These are phyloP conservation scores for Pharus latifolius DNA, from an alignment of 176 grass and related monocot species.

Conservation along the genomic window DNA sequence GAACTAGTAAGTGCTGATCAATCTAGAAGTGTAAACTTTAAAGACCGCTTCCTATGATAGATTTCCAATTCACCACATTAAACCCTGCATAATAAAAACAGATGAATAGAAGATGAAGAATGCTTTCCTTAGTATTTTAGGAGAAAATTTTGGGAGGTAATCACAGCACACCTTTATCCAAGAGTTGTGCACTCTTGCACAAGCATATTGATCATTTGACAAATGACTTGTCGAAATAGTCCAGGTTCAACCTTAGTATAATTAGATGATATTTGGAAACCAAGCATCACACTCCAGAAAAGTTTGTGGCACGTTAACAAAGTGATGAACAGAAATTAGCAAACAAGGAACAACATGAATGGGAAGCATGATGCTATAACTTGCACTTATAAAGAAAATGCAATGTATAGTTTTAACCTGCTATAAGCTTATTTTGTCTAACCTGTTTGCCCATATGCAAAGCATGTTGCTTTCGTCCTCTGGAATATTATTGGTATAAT, in stretches of 20 bases:
- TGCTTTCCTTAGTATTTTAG: not conserved
- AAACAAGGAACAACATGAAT: not conserved
- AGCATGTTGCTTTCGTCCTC: conserved; percentile 97
- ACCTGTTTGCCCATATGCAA: conserved; percentile 99
- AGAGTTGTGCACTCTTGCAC: not conserved
- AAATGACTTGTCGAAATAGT: not conserved
- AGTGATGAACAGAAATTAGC: not conserved
- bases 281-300: not conserved
- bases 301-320: not conserved
- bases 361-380: not conserved
- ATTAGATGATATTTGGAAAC: not conserved
- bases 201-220: not conserved
- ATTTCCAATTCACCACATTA: conserved; percentile 2
- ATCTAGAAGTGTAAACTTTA: not conserved
- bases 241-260: not conserved
- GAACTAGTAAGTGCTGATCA: not conserved
- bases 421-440: not conserved
- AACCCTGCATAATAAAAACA: not conserved
- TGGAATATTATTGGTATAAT: conserved; percentile 97
- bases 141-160: not conserved
- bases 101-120: not conserved
- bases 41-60: not conserved
- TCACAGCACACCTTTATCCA: not conserved
- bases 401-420: conserved; percentile 2
- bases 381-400: not conserved